These are phyloP conservation scores for Alternaria ethzedia DNA, from an alignment of 2,329 filamentous ascomycete species.

Conservation along the genomic window DNA sequence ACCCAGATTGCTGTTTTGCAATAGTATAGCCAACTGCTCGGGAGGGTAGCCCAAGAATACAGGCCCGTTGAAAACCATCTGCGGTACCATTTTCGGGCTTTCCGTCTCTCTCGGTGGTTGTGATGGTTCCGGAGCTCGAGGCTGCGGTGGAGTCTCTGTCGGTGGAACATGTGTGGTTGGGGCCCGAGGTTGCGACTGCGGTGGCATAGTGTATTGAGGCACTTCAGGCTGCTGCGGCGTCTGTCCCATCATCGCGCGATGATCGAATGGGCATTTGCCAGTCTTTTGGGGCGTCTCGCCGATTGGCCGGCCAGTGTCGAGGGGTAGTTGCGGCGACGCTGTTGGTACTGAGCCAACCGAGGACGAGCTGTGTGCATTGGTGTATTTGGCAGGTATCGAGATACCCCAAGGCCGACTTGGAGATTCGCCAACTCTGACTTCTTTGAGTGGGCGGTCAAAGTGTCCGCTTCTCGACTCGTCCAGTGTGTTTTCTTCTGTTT, in stretches of 20 bases:
- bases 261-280: conserved; percentile 47
- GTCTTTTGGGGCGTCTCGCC: conserved; percentile 36
- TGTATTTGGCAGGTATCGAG: conserved; percentile 68
- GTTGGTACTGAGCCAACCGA: conserved; percentile 51
- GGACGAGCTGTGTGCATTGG: conserved; percentile 46
- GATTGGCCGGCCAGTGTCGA: conserved; percentile 45
- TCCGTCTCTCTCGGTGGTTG: conserved; percentile 15
- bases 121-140: conserved; percentile 7
- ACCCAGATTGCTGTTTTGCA: conserved; percentile 48
- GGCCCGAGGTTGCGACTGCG: conserved; percentile 18
- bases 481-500: conserved; percentile 44
- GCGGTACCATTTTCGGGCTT: conserved; percentile 54
- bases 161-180: conserved; percentile 18
- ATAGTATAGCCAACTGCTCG: conserved; percentile 43
- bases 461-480: conserved; percentile 71
- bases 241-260: conserved; percentile 35
- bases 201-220: conserved; percentile 12
- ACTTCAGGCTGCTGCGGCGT: conserved; percentile 10
- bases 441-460: conserved; percentile 85
- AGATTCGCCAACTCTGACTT: conserved; percentile 91
- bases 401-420: conserved; percentile 95
- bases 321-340: conserved; percentile 59
- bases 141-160: conserved; percentile 8
- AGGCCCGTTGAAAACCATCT: conserved; percentile 89
- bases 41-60: conserved; percentile 85